These are phyloP conservation scores for Mortierella alpina DNA, from an alignment of 192 early-diverging fungal genomes.

Conservation along the genomic window DNA sequence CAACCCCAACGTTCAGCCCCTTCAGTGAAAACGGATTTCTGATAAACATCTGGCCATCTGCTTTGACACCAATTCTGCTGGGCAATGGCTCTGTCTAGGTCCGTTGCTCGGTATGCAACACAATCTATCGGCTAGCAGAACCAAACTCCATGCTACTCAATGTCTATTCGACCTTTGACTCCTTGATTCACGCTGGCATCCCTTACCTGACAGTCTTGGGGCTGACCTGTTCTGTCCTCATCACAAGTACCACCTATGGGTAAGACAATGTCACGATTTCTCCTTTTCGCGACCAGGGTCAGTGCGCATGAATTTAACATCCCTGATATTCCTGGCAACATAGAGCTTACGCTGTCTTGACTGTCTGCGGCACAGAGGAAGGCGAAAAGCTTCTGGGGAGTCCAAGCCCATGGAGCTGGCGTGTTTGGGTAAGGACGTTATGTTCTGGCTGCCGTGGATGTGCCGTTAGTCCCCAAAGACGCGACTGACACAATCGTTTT, in stretches of 20 bases:
- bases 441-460: conserved; percentile 5
- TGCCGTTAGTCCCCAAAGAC: background rate
- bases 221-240: conserved; percentile 68
- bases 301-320: background rate
- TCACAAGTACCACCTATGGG: conserved; percentile 76
- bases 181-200: conserved; percentile 65
- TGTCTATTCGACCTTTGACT: conserved; percentile 63
- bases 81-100: conserved; percentile 54
- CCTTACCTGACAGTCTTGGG: conserved; percentile 73
- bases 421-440: conserved; percentile 68
- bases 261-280: conserved; percentile 2
- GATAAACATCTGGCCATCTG: background rate
- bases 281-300: background rate
- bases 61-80: background rate
- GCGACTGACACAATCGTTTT: background rate
- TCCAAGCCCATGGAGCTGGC: conserved; percentile 68
- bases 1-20: too few species aligned
- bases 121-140: conserved; percentile 70
- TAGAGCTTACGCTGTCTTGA: conserved; percentile 73
- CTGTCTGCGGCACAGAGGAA: conserved; percentile 72
- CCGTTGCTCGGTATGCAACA: conserved; percentile 76
- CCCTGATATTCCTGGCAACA: background rate
- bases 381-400: conserved; percentile 67
- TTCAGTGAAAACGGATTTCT: background rate
- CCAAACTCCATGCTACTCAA: conserved; percentile 61